These are phyloP conservation scores for Dendrocalamus latiflorus DNA, from an alignment of 202 grass and related monocot genomes.

Conservation along the genomic window DNA sequence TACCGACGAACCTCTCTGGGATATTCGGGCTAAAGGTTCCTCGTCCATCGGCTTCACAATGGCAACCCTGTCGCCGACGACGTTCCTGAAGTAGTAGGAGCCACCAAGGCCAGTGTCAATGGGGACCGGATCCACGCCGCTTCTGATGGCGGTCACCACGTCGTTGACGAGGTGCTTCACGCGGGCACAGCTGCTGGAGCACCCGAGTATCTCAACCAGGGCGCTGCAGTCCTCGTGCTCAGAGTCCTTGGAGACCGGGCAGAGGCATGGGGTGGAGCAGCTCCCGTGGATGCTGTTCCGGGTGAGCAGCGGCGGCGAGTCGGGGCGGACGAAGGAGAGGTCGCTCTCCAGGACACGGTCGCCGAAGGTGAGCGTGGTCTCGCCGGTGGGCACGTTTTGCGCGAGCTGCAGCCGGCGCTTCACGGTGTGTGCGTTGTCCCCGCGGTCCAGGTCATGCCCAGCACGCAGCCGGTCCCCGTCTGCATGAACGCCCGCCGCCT, in stretches of 20 bases:
- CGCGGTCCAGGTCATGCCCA: slow-evolving; percentile 69
- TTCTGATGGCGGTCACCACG: slow-evolving; percentile 49
- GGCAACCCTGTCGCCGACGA: slow-evolving; percentile 54
- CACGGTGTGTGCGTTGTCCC: slow-evolving; percentile 73
- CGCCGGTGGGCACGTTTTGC: slow-evolving; percentile 73
- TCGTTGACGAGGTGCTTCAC: slow-evolving; percentile 59
- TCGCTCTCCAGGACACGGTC: slow-evolving; percentile 73
- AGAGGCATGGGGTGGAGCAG: slow-evolving; percentile 79
- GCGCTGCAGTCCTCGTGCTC: slow-evolving; percentile 50
- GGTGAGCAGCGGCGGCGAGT: slow-evolving; percentile 72
- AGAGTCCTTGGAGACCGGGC: slow-evolving; percentile 41
- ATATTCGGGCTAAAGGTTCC: slow-evolving; percentile 83
- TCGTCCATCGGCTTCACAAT: slow-evolving; percentile 89
- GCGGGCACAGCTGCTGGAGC: slow-evolving; percentile 42
- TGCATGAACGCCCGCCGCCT: slow-evolving; percentile 75
- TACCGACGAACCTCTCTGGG: slow-evolving; percentile 80
- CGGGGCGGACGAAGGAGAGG: slow-evolving; percentile 50
- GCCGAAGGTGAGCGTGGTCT: slow-evolving; percentile 77
- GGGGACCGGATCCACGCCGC: slow-evolving; percentile 55
- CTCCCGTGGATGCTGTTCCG: slow-evolving; percentile 74
- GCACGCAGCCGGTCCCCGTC: slow-evolving; percentile 74
- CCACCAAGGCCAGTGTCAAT: slow-evolving; percentile 70
- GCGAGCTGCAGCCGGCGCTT: slow-evolving; percentile 78
- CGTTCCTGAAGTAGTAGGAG: slow-evolving; percentile 73
- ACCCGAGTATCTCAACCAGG: slow-evolving; percentile 64